Conservation (phyloP, 164 flowering plant genomes). For the Nymphaea colorata region DNA sequence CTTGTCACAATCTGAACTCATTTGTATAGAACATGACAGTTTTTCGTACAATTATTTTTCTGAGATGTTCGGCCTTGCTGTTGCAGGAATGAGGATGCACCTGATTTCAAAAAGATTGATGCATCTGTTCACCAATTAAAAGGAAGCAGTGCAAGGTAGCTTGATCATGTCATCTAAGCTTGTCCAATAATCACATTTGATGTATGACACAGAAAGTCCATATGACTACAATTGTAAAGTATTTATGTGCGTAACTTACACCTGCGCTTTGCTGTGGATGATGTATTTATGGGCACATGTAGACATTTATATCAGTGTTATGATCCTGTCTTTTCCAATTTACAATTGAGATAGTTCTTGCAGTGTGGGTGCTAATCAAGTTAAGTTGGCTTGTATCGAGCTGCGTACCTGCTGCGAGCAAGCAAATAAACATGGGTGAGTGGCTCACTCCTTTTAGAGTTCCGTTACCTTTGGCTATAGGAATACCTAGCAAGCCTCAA, state of each 20-base stretch:
- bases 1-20: neutral
- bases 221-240: too few species aligned
- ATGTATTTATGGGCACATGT: too few species aligned
- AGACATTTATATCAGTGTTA: too few species aligned
- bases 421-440: neutral
- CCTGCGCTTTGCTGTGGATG: too few species aligned
- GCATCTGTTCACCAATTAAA: constrained; percentile 18
- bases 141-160: constrained; percentile 23
- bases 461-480: neutral
- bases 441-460: neutral
- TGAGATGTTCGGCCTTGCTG: neutral
- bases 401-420: neutral
- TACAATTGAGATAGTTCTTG: neutral
- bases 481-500: neutral
- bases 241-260: too few species aligned
- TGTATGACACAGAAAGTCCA: too few species aligned
- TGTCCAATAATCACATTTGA: too few species aligned
- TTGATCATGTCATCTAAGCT: neutral
- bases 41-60: too few species aligned
- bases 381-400: neutral
- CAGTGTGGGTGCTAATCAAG: neutral
- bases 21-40: too few species aligned
- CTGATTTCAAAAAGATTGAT: constrained; percentile 14
- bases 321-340: too few species aligned
- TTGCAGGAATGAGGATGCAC: constrained; percentile 11